Percentiles rank a stretch among this genome's conserved stretches.
Conservation (phyloP, 441 rosid genomes). For the Erodium chrysanthum region DNA sequence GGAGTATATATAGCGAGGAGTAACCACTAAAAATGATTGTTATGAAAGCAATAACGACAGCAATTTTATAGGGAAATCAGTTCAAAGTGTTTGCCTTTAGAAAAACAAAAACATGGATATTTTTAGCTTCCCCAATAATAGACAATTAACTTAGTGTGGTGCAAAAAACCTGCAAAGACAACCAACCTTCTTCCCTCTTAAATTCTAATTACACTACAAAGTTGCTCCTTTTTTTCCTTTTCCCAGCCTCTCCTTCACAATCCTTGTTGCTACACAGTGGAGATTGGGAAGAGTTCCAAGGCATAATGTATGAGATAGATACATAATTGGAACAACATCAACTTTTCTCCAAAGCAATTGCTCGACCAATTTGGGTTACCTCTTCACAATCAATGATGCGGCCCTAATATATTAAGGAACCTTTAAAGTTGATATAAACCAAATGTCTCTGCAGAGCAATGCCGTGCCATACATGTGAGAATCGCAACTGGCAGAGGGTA, state of each 20-base stretch:
- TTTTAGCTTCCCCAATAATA: neutral
- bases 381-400: neutral
- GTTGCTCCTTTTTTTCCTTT: neutral
- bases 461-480: too few species aligned
- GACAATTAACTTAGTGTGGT: neutral
- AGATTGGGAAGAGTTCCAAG: neutral
- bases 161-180: neutral
- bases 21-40: neutral
- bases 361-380: neutral
- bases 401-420: neutral
- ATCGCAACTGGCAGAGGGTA: too few species aligned
- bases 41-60: neutral
- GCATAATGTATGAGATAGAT: neutral
- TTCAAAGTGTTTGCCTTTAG: neutral
- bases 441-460: too few species aligned
- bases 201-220: neutral
- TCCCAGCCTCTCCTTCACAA: neutral
- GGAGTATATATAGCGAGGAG: neutral
- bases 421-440: neutral
- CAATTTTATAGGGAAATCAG: neutral
- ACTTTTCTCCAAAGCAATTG: neutral
- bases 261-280: neutral
- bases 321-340: too few species aligned
- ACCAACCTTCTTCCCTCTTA: neutral
- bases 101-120: neutral